Conservation (phyloP, 208 protist genomes). For the Leishmania aethiopica region DNA sequence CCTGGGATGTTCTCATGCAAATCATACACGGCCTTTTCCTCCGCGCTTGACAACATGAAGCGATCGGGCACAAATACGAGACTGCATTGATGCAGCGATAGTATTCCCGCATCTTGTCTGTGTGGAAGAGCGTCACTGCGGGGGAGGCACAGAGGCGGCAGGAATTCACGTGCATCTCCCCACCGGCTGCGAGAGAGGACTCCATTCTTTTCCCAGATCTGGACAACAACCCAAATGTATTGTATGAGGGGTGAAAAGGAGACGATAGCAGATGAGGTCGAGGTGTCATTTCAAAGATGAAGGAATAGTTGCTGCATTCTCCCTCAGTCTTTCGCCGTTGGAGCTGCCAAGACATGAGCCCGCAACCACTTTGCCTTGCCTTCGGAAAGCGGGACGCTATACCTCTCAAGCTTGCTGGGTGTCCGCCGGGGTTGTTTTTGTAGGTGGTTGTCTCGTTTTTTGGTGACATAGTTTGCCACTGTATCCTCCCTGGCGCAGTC, state of each 20-base stretch:
- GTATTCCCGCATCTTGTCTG: slow-evolving; percentile 43
- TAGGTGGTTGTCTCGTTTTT: background rate
- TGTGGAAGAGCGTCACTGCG: slow-evolving; percentile 18
- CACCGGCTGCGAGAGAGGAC: background rate
- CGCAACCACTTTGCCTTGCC: background rate
- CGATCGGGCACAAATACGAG: slow-evolving; percentile 47
- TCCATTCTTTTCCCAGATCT: background rate
- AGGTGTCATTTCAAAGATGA: background rate
- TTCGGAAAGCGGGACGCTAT: background rate
- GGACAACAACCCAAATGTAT: background rate
- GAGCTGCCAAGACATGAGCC: background rate
- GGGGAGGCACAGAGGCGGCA: slow-evolving; percentile 40
- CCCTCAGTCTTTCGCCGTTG: background rate
- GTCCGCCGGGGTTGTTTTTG: background rate
- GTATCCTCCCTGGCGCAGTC: slow-evolving; percentile 93
- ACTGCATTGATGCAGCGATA: slow-evolving; percentile 34
- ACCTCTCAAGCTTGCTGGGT: background rate
- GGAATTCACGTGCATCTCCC: background rate
- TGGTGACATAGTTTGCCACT: rapidly evolving
- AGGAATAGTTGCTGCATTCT: background rate
- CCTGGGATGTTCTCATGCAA: slow-evolving; percentile 45
- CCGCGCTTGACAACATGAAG: slow-evolving; percentile 23
- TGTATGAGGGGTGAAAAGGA: background rate
- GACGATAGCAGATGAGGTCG: background rate
- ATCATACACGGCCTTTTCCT: slow-evolving; percentile 57